Percentiles rank a stretch among this genome's conserved stretches.
Conservation (phyloP, 768 basidiomycete species). For the Trichaptum fuscoviolaceum region DNA sequence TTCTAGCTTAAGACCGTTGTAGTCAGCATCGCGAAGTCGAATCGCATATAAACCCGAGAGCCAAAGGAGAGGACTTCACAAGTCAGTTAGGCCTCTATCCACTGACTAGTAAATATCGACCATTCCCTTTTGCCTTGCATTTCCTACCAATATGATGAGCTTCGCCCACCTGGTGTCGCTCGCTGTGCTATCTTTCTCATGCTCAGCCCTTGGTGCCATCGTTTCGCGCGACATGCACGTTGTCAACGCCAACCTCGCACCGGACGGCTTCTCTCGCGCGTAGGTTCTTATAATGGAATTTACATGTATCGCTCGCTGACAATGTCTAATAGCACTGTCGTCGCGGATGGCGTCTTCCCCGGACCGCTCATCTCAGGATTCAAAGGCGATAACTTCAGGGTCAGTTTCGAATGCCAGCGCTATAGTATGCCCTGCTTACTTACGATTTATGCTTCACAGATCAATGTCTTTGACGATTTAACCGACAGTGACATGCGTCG, state of each 20-base stretch:
- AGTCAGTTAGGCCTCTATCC: background rate
- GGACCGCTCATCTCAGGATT: conserved; percentile 34
- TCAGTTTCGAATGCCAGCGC: background rate
- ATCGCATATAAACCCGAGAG: background rate
- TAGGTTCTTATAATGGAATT: background rate
- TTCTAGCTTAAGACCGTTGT: too few relatives aligned
- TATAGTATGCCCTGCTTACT: background rate
- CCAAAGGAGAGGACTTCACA: background rate
- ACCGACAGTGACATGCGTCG: conserved; percentile 17
- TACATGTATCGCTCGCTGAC: background rate
- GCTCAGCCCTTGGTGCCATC: background rate
- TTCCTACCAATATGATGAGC: background rate
- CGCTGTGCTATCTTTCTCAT: background rate
- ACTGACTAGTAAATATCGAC: background rate
- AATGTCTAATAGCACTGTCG: conserved; percentile 26
- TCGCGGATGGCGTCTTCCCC: conserved; percentile 36
- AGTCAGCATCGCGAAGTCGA: too few relatives aligned
- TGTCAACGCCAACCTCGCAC: conserved; percentile 4
- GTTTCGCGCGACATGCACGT: background rate
- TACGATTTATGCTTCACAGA: background rate
- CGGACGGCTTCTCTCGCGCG: conserved; percentile 2
- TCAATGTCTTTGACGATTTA: conserved; percentile 23
- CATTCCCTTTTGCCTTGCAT: background rate
- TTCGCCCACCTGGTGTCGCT: background rate
- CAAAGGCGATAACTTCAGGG: conserved; percentile 29